Percentiles rank a stretch among this genome's conserved stretches.
Evolutionary conservation across 768 basidiomycete species (phyloP).

Genomic region (Panaeolus cyanescens): DNA sequence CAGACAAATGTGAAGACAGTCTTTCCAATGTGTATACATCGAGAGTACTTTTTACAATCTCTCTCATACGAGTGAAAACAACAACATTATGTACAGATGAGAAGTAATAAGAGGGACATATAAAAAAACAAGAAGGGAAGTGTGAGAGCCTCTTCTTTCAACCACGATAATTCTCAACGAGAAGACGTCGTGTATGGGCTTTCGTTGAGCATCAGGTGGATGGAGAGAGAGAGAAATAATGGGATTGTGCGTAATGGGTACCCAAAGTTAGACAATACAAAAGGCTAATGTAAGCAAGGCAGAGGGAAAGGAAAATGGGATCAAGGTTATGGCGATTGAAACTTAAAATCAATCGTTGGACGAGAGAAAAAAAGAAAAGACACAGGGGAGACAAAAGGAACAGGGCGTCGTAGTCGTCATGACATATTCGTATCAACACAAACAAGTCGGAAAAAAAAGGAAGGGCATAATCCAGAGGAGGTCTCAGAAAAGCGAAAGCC

Average conservation of each 20-base stretch:
- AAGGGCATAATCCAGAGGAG: not conserved
- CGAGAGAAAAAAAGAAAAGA: not conserved
- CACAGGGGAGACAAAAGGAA: not conserved
- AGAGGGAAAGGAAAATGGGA: not conserved
- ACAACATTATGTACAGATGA: constrained; percentile 1
- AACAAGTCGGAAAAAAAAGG: not conserved
- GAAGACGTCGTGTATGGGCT: not conserved
- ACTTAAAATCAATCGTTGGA: not conserved
- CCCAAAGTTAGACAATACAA: constrained; percentile 2
- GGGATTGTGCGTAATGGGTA: not conserved
- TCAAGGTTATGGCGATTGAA: not conserved
- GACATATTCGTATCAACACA: not conserved
- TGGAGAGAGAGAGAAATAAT: not conserved
- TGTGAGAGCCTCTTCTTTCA: not conserved
- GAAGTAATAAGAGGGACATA: not conserved
- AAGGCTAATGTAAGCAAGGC: constrained; percentile 1
- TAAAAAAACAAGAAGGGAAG: not conserved
- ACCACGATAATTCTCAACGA: not conserved
- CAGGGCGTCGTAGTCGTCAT: not conserved
- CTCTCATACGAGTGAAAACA: not conserved
- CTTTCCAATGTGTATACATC: not conserved
- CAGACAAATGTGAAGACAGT: not conserved
- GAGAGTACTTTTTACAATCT: not conserved
- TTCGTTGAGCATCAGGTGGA: not conserved
- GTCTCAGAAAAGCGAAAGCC: not conserved